Conservation (phyloP, 257 asterid genomes). For the Capsicum rhomboideum region DNA sequence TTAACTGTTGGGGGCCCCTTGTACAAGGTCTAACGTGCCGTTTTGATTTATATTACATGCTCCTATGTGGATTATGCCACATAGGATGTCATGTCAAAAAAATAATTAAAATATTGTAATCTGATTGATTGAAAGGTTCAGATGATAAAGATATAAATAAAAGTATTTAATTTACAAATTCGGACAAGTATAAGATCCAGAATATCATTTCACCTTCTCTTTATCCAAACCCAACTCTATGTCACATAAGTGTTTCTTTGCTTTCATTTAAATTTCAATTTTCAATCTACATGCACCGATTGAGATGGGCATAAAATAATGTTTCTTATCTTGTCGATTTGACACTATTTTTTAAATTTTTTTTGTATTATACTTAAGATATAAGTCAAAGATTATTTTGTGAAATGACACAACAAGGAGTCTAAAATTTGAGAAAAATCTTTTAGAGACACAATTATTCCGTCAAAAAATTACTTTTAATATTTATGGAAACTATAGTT, state of each 20-base stretch:
- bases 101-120: too few species aligned
- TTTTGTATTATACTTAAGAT: background rate
- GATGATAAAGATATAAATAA: too few species aligned
- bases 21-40: too few species aligned
- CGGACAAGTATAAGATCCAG: too few species aligned
- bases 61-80: too few species aligned
- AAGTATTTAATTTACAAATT: too few species aligned
- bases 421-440: background rate
- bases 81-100: too few species aligned
- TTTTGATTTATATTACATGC: too few species aligned
- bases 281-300: slow-evolving; percentile 7
- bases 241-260: background rate
- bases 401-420: background rate
- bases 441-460: background rate
- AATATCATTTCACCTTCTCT: too few species aligned
- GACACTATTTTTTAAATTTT: background rate
- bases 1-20: too few species aligned
- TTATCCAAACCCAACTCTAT: background rate
- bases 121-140: too few species aligned
- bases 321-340: background rate
- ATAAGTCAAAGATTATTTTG: background rate
- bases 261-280: slow-evolving; percentile 3
- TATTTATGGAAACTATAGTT: background rate
- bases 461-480: background rate
- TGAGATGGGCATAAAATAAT: slow-evolving; percentile 3